Evolutionary conservation across 2,329 filamentous ascomycete species (phyloP).

Genomic region (Talaromyces rugulosus): DNA sequence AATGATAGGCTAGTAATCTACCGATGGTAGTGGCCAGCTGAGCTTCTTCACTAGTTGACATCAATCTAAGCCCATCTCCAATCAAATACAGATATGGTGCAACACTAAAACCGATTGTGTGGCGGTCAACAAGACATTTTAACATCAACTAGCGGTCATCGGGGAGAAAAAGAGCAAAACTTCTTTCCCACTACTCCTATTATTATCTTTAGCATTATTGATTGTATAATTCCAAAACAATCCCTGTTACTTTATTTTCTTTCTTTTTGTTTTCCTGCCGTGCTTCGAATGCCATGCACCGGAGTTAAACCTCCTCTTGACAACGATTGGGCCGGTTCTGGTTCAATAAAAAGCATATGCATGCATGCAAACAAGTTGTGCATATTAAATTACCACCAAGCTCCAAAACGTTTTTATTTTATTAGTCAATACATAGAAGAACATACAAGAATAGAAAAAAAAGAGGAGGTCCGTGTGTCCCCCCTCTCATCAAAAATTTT

Average conservation of each 20-base stretch:
- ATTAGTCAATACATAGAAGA: background rate
- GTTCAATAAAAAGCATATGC: background rate
- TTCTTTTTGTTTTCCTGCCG: background rate
- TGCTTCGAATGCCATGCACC: background rate
- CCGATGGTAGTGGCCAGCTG: background rate
- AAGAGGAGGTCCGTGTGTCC: background rate
- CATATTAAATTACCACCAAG: background rate
- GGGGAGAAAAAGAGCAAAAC: background rate
- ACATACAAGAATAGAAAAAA: background rate
- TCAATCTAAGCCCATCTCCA: background rate
- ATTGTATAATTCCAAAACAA: background rate
- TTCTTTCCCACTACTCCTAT: background rate
- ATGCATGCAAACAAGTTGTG: background rate
- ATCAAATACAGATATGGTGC: background rate
- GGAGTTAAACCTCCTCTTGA: background rate
- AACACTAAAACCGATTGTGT: background rate
- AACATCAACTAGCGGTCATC: background rate
- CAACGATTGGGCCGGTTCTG: background rate
- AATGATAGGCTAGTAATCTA: background rate
- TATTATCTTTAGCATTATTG: background rate
- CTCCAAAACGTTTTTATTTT: background rate
- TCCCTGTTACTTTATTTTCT: slow-evolving; percentile 1
- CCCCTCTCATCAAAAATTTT: background rate
- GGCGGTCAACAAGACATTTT: background rate
- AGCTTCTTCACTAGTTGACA: background rate